These are phyloP conservation scores for Puccinia coronata DNA, from an alignment of 1,284 basidiomycete genomes.

Conservation along the genomic window DNA sequence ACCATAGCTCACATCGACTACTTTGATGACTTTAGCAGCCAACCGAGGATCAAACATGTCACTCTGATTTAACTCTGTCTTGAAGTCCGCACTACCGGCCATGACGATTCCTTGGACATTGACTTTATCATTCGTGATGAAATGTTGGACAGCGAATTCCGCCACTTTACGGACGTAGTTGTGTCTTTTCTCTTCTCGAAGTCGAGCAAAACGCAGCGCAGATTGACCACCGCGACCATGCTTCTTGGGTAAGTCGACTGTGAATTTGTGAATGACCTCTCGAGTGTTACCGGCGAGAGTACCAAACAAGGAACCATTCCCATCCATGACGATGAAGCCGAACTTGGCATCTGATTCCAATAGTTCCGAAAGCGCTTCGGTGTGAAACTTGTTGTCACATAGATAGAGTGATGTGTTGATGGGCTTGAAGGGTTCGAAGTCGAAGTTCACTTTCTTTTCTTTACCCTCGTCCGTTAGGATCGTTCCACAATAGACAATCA, in stretches of 20 bases:
- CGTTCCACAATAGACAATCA: conserved; percentile 88
- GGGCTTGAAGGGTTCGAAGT: conserved; percentile 88
- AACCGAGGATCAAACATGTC: conserved; percentile 94
- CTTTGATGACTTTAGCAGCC: conserved; percentile 87
- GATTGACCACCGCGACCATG: conserved; percentile 98
- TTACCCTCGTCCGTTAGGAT: conserved; percentile 98
- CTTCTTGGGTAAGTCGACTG: conserved; percentile 98
- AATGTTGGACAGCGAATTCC: conserved; percentile 94
- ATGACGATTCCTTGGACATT: conserved; percentile 97
- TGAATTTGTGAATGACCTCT: conserved; percentile 96
- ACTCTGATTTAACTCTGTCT: conserved; percentile 92
- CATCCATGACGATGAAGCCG: conserved; percentile 99
- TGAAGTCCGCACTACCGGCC: conserved; percentile 97
- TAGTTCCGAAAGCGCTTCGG: conserved; percentile 92
- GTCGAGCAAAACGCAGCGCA: conserved; percentile 98
- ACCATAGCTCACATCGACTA: conserved; percentile 97
- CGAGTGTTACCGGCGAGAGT: conserved; percentile 95
- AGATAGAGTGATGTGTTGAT: conserved; percentile 99
- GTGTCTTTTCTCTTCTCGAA: conserved; percentile 98
- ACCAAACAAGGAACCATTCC: conserved; percentile 94
- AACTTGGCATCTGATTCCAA: conserved; percentile 97
- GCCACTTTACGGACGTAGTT: conserved; percentile 99
- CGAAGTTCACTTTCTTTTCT: conserved; percentile 86
- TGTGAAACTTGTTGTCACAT: conserved; percentile 99
- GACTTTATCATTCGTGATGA: conserved; percentile 96